Base-by-base conservation (phyloP, 176 grass and related monocot genomes). In the Bolboschoenus planiculmis region DNA sequence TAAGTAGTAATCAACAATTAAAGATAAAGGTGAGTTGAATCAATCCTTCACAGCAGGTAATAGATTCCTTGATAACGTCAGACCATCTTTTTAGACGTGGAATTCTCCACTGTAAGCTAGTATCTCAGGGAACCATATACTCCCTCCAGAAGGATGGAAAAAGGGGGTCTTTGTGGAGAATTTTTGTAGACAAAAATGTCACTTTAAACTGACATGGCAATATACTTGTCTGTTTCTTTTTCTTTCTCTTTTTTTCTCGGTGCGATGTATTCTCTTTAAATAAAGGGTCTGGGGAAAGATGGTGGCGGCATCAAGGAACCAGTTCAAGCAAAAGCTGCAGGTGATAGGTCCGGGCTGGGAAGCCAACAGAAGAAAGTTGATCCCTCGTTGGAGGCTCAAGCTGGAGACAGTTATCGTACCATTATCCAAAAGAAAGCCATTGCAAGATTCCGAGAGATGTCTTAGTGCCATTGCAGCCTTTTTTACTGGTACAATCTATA, bases 341-440 rank as follows among this genome's bases (percentile, higher is more conserved):
- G 92, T 18, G 84, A 84, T 15, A 99, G 91, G 78, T 86, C 96
- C 44, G 96, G 96, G 30, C 90, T 99, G 21, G 96, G 96, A 53
- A 93, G 89, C 64, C 88, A 95, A 54, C 92, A 85, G 75, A 87
- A 84, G 60, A 90, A 80, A 33, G 10, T 80, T 24, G 87, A 99
- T 65, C 92, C 89, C 1, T 88, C 86, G 2, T 72, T 99, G 80
- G 96, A 99, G 84, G 79, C 96, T 44, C 92, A 90, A 83, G 87
- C 91, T 1, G 92, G 96, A 23, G 96, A 99, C 50, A 95, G 97
- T 71, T 95, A 99, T 55, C 92, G 88, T 81, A 93, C 96, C 82
- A 95, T 99, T 83, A 93, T 99, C 83, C 92, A 95, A 79, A 99
- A 99, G 89, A 99, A 95, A 85, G 92, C 96, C 3, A 99, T 95